Conservation (phyloP, 495 filamentous ascomycete species). For the Tricharina praecox region DNA sequence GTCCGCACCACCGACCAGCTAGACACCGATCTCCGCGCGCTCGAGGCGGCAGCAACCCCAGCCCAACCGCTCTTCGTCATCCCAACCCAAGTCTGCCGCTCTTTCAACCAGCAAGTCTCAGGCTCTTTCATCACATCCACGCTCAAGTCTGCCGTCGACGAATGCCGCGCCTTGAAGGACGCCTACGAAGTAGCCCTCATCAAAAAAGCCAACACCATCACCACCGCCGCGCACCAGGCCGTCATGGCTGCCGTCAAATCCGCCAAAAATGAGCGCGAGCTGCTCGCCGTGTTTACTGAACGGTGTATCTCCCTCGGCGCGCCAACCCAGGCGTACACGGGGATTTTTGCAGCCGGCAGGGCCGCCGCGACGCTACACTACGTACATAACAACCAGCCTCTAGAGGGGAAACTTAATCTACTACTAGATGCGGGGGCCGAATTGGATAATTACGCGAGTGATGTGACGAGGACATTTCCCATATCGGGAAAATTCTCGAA, state of each 20-base stretch:
- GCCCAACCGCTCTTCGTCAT: conserved; percentile 36
- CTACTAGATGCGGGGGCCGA: conserved; percentile 76
- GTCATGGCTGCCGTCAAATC: conserved; percentile 48
- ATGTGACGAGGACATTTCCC: conserved; percentile 83
- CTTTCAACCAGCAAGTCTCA: conserved; percentile 49
- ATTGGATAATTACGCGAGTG: conserved; percentile 61
- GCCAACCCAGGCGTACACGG: conserved; percentile 65
- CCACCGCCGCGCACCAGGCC: conserved; percentile 54
- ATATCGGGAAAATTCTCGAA: conserved; percentile 55
- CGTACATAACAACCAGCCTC: conserved; percentile 51
- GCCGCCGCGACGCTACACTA: conserved; percentile 81
- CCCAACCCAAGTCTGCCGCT: conserved; percentile 32
- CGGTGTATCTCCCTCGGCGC: conserved; percentile 58
- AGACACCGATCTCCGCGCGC: conserved; percentile 41
- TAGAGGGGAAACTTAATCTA: conserved; percentile 52
- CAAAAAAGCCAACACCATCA: conserved; percentile 66
- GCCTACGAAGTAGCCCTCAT: conserved; percentile 71
- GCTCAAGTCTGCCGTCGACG: conserved; percentile 62
- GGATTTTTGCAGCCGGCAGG: conserved; percentile 61
- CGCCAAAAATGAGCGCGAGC: conserved; percentile 61
- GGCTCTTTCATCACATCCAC: conserved; percentile 33
- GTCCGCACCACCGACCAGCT: conserved; percentile 50
- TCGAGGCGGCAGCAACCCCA: conserved; percentile 41
- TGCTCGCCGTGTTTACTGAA: conserved; percentile 61
- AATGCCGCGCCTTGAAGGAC: conserved; percentile 63